Conservation (phyloP, 257 asterid genomes). For the Phtheirospermum japonicum region DNA sequence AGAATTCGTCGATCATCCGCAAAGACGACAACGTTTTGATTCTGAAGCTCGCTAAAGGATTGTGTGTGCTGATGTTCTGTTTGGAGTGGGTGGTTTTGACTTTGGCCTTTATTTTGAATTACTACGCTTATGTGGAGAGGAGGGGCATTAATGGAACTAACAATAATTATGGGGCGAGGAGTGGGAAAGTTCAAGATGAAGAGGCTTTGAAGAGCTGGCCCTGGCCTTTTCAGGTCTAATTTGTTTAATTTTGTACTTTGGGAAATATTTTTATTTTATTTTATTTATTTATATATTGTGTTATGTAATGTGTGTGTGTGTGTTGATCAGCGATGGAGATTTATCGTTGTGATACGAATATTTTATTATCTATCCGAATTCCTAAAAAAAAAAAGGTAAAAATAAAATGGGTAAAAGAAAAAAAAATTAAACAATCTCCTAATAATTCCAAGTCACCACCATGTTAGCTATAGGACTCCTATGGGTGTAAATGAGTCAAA, state of each 20-base stretch:
- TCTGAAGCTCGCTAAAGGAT: constrained; percentile 65
- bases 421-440: too few species aligned
- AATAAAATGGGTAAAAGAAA: too few species aligned
- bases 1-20: too few species aligned
- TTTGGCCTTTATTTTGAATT: constrained; percentile 73
- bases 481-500: too few species aligned
- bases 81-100: constrained; percentile 89
- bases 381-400: too few species aligned
- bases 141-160: constrained; percentile 34
- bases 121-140: constrained; percentile 63
- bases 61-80: constrained; percentile 65
- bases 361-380: neutral
- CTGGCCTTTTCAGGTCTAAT: constrained; percentile 74
- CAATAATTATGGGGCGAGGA: constrained; percentile 33
- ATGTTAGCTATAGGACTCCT: too few species aligned
- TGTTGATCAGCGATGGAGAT: constrained; percentile 31
- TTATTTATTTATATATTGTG: constrained; percentile 2
- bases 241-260: neutral
- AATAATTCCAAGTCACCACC: too few species aligned
- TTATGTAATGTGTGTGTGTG: constrained; percentile 17
- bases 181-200: constrained; percentile 66
- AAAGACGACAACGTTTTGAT: constrained; percentile 80
- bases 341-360: constrained; percentile 27
- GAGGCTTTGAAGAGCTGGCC: constrained; percentile 87
- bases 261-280: neutral